Percentiles rank a stretch among this genome's conserved stretches.
Evolutionary conservation across 495 filamentous ascomycete genomes (phyloP).

Genomic region (Lasiosphaeria hispida): DNA sequence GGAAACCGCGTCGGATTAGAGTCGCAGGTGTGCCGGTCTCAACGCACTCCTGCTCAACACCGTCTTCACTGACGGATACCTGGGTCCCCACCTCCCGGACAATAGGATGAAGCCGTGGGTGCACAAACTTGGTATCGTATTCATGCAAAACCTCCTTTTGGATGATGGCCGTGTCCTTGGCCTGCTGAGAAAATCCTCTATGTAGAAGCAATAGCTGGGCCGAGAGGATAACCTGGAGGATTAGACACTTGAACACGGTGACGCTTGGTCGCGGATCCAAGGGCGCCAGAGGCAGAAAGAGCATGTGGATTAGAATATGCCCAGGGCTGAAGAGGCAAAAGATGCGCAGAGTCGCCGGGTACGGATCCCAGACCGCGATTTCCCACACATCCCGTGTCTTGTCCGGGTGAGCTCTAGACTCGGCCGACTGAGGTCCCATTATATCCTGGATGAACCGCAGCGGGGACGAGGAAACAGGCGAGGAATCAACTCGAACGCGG

Average conservation of each 20-base stretch:
- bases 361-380: constrained; percentile 87
- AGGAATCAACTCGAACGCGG: constrained; percentile 86
- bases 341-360: constrained; percentile 74
- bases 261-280: constrained; percentile 77
- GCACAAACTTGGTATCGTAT: constrained; percentile 94
- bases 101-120: constrained; percentile 76
- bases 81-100: constrained; percentile 85
- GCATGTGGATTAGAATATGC: constrained; percentile 82
- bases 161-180: constrained; percentile 78
- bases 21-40: constrained; percentile 74
- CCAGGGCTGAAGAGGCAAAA: constrained; percentile 93
- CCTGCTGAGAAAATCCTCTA: constrained; percentile 72
- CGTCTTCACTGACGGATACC: constrained; percentile 47
- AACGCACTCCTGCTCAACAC: constrained; percentile 54
- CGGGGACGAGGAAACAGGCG: constrained; percentile 74
- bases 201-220: constrained; percentile 71
- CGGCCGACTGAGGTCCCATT: constrained; percentile 57
- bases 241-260: constrained; percentile 75
- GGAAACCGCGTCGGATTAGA: constrained; percentile 76
- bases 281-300: constrained; percentile 75
- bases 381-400: constrained; percentile 91
- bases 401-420: constrained; percentile 81
- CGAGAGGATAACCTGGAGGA: constrained; percentile 70
- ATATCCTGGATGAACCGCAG: constrained; percentile 71
- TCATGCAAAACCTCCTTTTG: constrained; percentile 91